Percentiles rank a stretch among this genome's conserved stretches.
Conservation (phyloP, 352 stramenopile species). For the Phytophthora chlamydospora region DNA sequence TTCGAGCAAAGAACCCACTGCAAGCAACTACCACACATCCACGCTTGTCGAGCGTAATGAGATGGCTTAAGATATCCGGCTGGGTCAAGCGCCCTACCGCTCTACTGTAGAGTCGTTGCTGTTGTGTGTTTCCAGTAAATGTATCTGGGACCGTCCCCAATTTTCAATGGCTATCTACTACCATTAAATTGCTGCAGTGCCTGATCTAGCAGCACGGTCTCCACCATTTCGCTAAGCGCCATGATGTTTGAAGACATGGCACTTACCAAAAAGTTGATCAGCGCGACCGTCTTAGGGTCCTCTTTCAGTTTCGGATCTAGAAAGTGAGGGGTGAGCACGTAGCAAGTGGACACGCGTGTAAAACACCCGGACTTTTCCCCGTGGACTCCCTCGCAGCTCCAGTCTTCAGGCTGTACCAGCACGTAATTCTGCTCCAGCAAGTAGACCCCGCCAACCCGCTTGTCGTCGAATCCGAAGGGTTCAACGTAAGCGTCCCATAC, state of each 20-base stretch:
- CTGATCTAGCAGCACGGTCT: constrained; percentile 43
- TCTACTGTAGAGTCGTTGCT: no score
- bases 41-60: no score
- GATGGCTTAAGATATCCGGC: no score
- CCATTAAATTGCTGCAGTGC: constrained; percentile 10
- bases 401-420: constrained; percentile 45
- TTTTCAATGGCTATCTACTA: constrained; percentile 6
- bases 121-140: no score
- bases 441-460: constrained; percentile 43
- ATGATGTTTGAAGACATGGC: constrained; percentile 37
- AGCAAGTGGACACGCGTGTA: constrained; percentile 56
- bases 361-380: constrained; percentile 18
- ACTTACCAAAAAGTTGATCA: constrained; percentile 55
- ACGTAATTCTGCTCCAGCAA: constrained; percentile 71
- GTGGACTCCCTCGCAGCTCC: constrained; percentile 11
- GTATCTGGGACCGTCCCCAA: no score
- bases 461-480: constrained; percentile 51
- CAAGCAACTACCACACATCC: no score
- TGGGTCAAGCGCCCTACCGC: no score
- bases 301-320: constrained; percentile 33
- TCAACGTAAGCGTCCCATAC: constrained; percentile 62
- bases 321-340: constrained; percentile 53
- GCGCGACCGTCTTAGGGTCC: constrained; percentile 32
- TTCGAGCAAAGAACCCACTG: no score
- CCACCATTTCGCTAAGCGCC: constrained; percentile 51